Base-by-base conservation (phyloP, 345 rosid genomes). In the Bruguiera gymnorhiza region DNA sequence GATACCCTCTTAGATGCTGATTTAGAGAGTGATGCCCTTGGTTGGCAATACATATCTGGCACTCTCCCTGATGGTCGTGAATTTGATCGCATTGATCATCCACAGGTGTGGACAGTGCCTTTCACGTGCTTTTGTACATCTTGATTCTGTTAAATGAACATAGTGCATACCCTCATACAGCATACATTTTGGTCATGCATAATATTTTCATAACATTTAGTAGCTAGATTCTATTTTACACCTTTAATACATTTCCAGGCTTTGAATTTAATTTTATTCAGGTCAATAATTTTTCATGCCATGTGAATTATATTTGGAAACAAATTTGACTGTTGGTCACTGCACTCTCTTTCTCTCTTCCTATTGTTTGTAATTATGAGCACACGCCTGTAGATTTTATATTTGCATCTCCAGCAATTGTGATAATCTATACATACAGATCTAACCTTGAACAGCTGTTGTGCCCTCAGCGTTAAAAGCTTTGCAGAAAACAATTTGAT, bases 41-140 rank as follows among this genome's bases (percentile, higher is more conserved):
- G 99, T 75, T 94, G 99, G 99, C 99, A 94, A 67, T 94, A 94
- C 78, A 94, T 94, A 60, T 86, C 99, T 0, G 97, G 99, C 58
- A 94, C 97, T 50, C 85, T 94, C 59, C 97, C 97, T 4, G 99
- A 91, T 74, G 90, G 99, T 62, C 95, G 97, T 51, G 92, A 89
- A 78, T 75, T 94, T 62, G 96, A 89, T 53, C 93, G 93, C 67
- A 89, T 94, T 32, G 99, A 94, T 79, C 92, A 94, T 76, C 99
- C 99, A 56, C 88, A 89, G 92, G 96, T 89, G 55, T 31, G 63
- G 24, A 69, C 60, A 62, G 62, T 59, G 70, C 31, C 37, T 43
- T 34, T 67, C 60, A 30, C 32, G 53, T 29, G 16, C 50, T 16
- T 50, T 51, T 29, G 46, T 34, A 34, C 32, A 36, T 57, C 26